Evolutionary conservation across 768 basidiomycete genomes (phyloP).

Genomic region (Lentinula raphanica): DNA sequence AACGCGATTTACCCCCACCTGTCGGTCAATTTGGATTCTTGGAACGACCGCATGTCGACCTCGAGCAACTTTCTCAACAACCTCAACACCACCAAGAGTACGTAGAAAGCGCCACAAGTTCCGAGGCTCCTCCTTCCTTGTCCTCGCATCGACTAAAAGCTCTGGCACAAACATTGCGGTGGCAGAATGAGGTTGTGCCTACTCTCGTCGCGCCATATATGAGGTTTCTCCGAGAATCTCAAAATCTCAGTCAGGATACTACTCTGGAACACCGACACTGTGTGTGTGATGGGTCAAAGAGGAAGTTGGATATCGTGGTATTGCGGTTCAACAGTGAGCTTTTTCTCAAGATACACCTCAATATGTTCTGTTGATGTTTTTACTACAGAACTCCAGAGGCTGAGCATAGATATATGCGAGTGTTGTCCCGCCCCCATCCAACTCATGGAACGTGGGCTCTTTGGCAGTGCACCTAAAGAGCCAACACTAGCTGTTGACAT

Average conservation of each 20-base stretch:
- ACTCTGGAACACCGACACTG: neutral
- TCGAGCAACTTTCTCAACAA: neutral
- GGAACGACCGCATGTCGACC: neutral
- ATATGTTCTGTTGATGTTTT: neutral
- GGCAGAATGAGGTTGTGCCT: neutral
- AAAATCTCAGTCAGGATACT: neutral
- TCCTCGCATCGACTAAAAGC: too few relatives aligned
- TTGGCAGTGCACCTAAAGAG: too few relatives aligned
- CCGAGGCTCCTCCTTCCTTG: neutral
- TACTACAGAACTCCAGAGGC: neutral
- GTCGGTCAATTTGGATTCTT: neutral
- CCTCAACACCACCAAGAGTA: neutral
- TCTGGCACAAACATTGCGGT: neutral
- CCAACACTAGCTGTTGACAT: too few relatives aligned
- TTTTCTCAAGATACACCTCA: neutral
- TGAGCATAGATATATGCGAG: constrained; percentile 4
- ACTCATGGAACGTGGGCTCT: too few relatives aligned
- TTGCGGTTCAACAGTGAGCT: neutral
- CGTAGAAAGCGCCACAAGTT: neutral
- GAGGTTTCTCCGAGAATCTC: neutral
- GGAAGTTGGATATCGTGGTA: neutral
- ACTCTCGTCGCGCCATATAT: neutral
- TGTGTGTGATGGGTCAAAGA: neutral
- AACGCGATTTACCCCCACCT: neutral
- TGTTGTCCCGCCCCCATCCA: constrained; percentile 11